Base-by-base conservation (phyloP, 352 stramenopile genomes). In the Globisporangium solare region DNA sequence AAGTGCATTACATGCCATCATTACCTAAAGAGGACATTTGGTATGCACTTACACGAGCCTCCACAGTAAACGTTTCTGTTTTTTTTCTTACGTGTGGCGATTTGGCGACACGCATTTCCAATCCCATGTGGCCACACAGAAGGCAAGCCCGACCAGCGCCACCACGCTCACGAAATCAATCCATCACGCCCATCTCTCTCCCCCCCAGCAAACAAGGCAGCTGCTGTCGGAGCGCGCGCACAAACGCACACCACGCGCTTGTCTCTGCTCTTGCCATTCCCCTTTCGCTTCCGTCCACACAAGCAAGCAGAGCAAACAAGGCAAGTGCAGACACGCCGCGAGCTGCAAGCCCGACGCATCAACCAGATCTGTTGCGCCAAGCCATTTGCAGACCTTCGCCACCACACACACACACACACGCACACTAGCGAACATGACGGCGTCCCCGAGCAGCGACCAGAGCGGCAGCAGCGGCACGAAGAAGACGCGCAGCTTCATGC, bases 401-500 rank as follows among this genome's bases (percentile, higher is more conserved):
- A 21, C 4, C 31, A 20, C 14, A 20, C 8, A 15, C 40, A 50
- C 7, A 40, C 53, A 41, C 32, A 39, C 47, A 62, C 21, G 35
- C 56, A 14, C 20, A 49, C 54, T 14, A 49, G 63, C 35, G 56
- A 37, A 37, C 24, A 22, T 51, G 46, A 45, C 47, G 18, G 22
- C 21, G 8, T 17, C 14, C 43, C 46, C 21, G 46, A 55, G 8
- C 47, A 42, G 57, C 49, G 17, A 47, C 39, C 37, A 39, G 60
- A 18, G 42, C 58, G 22, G 68, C 65, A 47, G 54, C 46, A 40
- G 55, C 55, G 56, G 53, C 51, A 46, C 56, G 21, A 21, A 63
- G 60, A 83, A 77, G 56, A 68, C 68, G 42, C 64, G 68, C 48
- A 66, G 66, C 47, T 64, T 86, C 18, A 74, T 86, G 47, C 71